Percentiles rank a stretch among this genome's conserved stretches.
phyloP scores from a whole-genome alignment of 768 basidiomycete genomes.

The Phylloporus rhodoxanthus region DNA sequence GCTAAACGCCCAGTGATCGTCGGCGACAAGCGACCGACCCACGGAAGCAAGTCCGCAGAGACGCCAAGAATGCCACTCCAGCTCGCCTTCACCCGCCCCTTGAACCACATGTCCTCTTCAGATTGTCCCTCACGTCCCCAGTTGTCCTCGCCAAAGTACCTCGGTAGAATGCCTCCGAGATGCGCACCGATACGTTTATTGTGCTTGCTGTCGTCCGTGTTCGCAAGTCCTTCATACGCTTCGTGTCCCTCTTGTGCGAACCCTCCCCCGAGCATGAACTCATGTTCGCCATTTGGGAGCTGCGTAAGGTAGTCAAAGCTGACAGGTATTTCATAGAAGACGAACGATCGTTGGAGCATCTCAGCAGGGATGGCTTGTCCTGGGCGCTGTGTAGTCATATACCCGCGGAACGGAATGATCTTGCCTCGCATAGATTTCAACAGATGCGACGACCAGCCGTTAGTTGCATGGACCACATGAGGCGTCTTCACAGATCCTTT shows the following conservation, averaged over 20 bases:
- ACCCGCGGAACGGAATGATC: conserved; percentile 54
- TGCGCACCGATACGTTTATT: conserved; percentile 30
- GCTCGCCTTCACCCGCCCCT: conserved; percentile 44
- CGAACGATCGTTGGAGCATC: conserved; percentile 45
- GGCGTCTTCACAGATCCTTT: conserved; percentile 49
- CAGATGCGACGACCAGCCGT: conserved; percentile 74
- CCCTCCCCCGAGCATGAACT: conserved; percentile 63
- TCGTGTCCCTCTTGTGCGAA: conserved; percentile 33
- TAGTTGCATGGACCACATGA: conserved; percentile 80
- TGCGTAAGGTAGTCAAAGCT: conserved; percentile 68
- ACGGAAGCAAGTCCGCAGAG: conserved; percentile 57
- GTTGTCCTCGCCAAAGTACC: conserved; percentile 45
- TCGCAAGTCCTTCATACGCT: conserved; percentile 33
- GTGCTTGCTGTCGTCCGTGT: conserved; percentile 34
- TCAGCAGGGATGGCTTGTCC: conserved; percentile 34
- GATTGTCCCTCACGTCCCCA: conserved; percentile 36
- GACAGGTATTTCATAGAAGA: conserved; percentile 43
- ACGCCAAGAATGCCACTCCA: conserved; percentile 66
- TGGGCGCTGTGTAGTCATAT: conserved; percentile 62
- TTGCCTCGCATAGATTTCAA: conserved; percentile 56
- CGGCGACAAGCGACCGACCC: conserved; percentile 63
- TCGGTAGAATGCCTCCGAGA: conserved; percentile 42
- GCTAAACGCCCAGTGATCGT: conserved; percentile 40
- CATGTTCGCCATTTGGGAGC: conserved; percentile 39
- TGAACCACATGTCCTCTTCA: conserved; percentile 28